Percentiles rank a stretch among this genome's conserved stretches.
These are phyloP conservation scores for Gossypium davidsonii DNA, from an alignment of 441 rosid species.

Conservation along the genomic window DNA sequence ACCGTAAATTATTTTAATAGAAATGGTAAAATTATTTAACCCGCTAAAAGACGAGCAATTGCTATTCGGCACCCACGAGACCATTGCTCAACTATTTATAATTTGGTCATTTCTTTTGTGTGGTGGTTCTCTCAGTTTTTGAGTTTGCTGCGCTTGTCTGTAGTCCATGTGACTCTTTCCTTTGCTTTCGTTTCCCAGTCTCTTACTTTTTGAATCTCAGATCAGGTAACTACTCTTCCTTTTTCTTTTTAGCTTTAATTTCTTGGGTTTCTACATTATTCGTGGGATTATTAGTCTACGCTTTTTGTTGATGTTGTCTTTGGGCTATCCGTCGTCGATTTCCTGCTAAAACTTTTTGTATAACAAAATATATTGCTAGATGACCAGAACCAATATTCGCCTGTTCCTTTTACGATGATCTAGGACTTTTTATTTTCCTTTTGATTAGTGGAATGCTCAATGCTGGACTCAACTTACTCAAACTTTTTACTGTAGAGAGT, in stretches of 20 bases:
- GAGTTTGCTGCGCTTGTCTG: background rate
- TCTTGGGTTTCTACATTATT: background rate
- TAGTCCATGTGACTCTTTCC: background rate
- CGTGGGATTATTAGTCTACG: background rate
- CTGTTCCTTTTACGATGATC: background rate
- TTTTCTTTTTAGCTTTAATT: background rate
- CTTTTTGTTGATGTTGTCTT: background rate
- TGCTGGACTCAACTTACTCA: background rate
- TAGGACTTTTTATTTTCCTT: background rate
- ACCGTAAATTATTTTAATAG: no score
- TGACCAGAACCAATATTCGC: background rate
- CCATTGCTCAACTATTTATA: background rate
- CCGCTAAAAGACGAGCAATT: no score
- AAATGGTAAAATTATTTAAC: no score
- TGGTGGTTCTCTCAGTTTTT: background rate
- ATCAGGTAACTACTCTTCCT: slow-evolving; percentile 1
- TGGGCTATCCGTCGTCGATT: background rate
- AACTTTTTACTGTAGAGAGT: background rate
- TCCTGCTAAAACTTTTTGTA: background rate
- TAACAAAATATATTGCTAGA: background rate
- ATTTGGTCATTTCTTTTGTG: background rate
- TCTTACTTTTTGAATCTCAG: slow-evolving; percentile 1
- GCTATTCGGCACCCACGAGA: no score
- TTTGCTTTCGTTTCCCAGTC: background rate
- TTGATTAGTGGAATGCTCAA: background rate